Evolutionary conservation across 164 flowering plant species (phyloP).

Genomic region (Magnolia officinalis): DNA sequence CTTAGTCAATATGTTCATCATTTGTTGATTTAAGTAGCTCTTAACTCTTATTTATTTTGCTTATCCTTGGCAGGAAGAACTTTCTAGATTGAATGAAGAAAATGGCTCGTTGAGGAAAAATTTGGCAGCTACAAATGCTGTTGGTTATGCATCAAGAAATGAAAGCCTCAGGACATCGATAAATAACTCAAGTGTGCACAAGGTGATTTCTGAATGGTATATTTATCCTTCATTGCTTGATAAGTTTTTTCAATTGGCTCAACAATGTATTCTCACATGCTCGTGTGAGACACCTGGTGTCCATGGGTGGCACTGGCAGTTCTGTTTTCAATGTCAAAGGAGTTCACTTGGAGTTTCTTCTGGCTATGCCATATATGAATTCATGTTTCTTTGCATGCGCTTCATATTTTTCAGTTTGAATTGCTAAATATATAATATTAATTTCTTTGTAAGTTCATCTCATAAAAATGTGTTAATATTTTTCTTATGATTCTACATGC

Average conservation of each 20-base stretch:
- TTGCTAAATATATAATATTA: too few species aligned
- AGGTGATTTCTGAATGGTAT: conserved; percentile 37
- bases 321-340: too few species aligned
- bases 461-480: too few species aligned
- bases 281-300: too few species aligned
- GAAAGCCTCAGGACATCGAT: conserved; percentile 32
- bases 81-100: conserved; percentile 63
- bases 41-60: not conserved
- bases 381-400: too few species aligned
- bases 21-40: not conserved
- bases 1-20: not conserved
- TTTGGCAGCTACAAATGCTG: conserved; percentile 43
- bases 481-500: too few species aligned
- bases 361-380: too few species aligned
- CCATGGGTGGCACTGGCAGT: too few species aligned
- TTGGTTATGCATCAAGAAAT: conserved; percentile 37
- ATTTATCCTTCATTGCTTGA: not conserved
- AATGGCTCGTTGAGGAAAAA: conserved; percentile 62
- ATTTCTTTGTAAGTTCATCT: too few species aligned
- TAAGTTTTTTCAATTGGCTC: not conserved
- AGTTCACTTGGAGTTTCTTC: too few species aligned
- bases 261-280: too few species aligned
- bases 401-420: too few species aligned
- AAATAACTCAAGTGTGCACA: conserved; percentile 24
- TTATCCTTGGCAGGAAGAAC: conserved; percentile 50